Conservation (phyloP, 2,329 filamentous ascomycete species). For the Colletotrichum tabaci region DNA sequence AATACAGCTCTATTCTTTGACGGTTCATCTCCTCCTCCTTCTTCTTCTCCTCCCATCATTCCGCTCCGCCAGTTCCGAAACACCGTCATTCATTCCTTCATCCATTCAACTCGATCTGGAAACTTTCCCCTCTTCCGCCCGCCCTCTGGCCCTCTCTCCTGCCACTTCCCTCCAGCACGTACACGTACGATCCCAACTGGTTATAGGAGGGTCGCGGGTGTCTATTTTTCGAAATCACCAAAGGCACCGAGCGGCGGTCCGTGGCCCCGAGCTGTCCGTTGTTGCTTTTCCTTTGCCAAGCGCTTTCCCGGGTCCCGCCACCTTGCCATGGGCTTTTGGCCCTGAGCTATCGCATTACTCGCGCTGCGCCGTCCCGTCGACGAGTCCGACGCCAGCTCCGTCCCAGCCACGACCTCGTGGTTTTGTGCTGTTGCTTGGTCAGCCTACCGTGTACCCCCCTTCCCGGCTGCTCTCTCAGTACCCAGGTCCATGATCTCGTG, state of each 20-base stretch:
- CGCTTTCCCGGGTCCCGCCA: conserved; percentile 21
- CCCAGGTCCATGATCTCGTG: conserved; percentile 13
- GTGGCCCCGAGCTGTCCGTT: conserved; percentile 12
- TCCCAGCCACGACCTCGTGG: conserved; percentile 35
- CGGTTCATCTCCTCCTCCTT: not conserved
- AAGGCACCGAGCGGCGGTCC: conserved; percentile 33
- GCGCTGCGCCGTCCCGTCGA: conserved; percentile 40
- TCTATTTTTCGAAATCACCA: conserved; percentile 13
- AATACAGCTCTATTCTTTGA: conserved; percentile 13
- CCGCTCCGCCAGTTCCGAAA: conserved; percentile 18
- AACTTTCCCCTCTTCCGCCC: not conserved
- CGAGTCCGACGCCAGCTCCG: conserved; percentile 23
- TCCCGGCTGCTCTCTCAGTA: conserved; percentile 18
- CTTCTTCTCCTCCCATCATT: too few species aligned
- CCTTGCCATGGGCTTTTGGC: conserved; percentile 35
- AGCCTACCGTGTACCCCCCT: not conserved
- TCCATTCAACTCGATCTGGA: not conserved
- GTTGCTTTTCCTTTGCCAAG: conserved; percentile 21
- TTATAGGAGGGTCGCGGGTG: conserved; percentile 1
- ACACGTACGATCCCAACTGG: not conserved
- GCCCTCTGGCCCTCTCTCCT: not conserved
- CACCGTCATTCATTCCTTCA: conserved; percentile 20
- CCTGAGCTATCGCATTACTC: conserved; percentile 33
- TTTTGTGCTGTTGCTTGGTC: conserved; percentile 31
- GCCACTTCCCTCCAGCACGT: not conserved